A percentile compares a stretch with the other conserved stretches of the same genome.
phyloP scores from a whole-genome alignment of 176 grass and related monocot species.

The Musa schizocarpa region DNA sequence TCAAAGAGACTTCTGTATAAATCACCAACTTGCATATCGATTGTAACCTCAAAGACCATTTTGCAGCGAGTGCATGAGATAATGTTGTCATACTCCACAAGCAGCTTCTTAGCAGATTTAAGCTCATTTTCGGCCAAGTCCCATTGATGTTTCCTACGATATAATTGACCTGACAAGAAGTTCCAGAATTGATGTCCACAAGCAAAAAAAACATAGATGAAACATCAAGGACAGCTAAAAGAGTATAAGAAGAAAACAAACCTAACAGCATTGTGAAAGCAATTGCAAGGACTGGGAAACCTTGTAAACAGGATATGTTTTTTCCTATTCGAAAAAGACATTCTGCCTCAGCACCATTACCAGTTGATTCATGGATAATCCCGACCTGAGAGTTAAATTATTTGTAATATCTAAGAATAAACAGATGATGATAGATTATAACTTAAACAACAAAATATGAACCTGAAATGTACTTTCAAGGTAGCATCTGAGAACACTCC shows the following conservation, averaged over 20 bases:
- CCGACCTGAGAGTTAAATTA: slow-evolving; percentile 35
- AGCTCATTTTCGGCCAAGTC: slow-evolving; percentile 48
- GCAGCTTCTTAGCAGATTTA: slow-evolving; percentile 42
- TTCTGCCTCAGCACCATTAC: slow-evolving; percentile 73
- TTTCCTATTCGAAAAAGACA: slow-evolving; percentile 56
- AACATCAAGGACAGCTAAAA: slow-evolving; percentile 3
- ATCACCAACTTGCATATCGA: slow-evolving; percentile 65
- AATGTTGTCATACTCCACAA: slow-evolving; percentile 27
- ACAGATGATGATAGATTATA: neutral
- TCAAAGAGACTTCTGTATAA: slow-evolving; percentile 40
- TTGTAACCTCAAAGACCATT: slow-evolving; percentile 34
- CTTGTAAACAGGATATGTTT: slow-evolving; percentile 47
- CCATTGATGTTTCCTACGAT: slow-evolving; percentile 53
- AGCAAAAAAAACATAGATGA: slow-evolving; percentile 1
- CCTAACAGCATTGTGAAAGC: slow-evolving; percentile 59
- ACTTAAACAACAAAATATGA: slow-evolving; percentile 9
- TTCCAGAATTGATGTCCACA: neutral
- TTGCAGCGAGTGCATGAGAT: slow-evolving; percentile 63
- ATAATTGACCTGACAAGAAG: slow-evolving; percentile 68
- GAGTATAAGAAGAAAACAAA: slow-evolving; percentile 23
- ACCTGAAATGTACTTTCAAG: slow-evolving; percentile 99
- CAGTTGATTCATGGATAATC: slow-evolving; percentile 53
- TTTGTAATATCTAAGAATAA: neutral
- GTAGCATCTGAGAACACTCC: slow-evolving; percentile 70
- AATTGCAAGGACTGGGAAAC: slow-evolving; percentile 47